phyloP scores from a whole-genome alignment of 768 basidiomycete genomes.

The Suillus decipiens region DNA sequence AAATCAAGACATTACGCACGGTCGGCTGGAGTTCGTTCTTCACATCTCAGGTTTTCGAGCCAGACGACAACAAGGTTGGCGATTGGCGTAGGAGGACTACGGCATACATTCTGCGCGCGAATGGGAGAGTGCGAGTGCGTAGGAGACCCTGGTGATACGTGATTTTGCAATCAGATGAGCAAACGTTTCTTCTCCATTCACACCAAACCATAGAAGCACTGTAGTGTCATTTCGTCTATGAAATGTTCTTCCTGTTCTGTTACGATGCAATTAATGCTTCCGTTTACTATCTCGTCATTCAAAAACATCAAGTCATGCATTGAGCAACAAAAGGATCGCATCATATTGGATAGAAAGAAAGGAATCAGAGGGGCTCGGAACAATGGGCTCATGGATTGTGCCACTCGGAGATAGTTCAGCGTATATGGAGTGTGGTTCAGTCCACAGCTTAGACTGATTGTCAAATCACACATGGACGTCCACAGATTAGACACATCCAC shows the following conservation, averaged over 20 bases:
- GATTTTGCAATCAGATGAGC: not conserved
- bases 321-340: not conserved
- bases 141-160: constrained; percentile 39
- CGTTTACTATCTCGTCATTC: not conserved
- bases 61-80: constrained; percentile 19
- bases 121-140: constrained; percentile 44
- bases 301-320: not conserved
- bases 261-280: not conserved
- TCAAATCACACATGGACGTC: not conserved
- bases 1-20: constrained; percentile 43
- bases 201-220: not conserved
- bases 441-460: not conserved
- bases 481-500: not conserved
- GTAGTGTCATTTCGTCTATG: not conserved
- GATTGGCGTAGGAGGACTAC: constrained; percentile 36
- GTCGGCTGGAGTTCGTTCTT: constrained; percentile 60
- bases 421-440: not conserved
- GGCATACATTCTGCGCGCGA: constrained; percentile 41
- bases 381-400: constrained; percentile 10
- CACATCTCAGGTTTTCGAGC: constrained; percentile 19
- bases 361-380: not conserved
- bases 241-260: not conserved
- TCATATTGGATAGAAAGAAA: not conserved
- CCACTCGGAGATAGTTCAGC: constrained; percentile 24
- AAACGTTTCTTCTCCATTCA: not conserved